Evolutionary conservation across 495 filamentous ascomycete species (phyloP), one percentile per base, ranked within the genome.

Genomic region (Penicillium malachiteum): DNA sequence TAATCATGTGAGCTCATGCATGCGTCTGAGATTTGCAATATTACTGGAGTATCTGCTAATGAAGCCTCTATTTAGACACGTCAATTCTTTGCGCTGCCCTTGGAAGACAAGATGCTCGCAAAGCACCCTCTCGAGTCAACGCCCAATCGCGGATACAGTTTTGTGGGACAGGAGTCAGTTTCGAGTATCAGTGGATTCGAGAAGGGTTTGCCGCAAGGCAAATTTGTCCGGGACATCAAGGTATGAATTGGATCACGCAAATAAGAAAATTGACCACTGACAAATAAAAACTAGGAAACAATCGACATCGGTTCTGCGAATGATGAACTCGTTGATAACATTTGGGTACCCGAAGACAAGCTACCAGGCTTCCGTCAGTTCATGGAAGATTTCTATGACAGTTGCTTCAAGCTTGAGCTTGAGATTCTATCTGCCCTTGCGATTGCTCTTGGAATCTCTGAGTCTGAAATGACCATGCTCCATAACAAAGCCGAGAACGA

Each of bases 281-380:
- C 30, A 17, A 34, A 33, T 11, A 9, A 37, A 37, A 30, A 31
- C 13, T 48, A 84, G 79, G 86, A 89, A 73, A 81, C 78, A 48
- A 84, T 82, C 60, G 86, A 89, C 54, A 78, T 80, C 39, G 85
- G 84, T 4, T 81, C 79, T 37, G 67, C 26, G 39, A 59, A 32
- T 71, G 84, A 70, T 75, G 73, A 50, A 10, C 58, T 69, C 16
- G 60, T 66, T 8, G 56, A 64, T 32, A 89, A 87, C 56, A 73
- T 85, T 50, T 88, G 84, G 84, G 60, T 82, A 1, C 77, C 79
- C 1, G 76, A 85, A 34, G 62, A 73, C 5, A 67, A 73, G 3
- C 68, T 88, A 7, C 84, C 84, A 0, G 83, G 82, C 7, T 88
- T 87, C 67, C 78, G 80, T 9, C 57, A 63, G 17, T 88, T 86